Base-by-base conservation (phyloP, 768 basidiomycete genomes). In the Russula emetica region DNA sequence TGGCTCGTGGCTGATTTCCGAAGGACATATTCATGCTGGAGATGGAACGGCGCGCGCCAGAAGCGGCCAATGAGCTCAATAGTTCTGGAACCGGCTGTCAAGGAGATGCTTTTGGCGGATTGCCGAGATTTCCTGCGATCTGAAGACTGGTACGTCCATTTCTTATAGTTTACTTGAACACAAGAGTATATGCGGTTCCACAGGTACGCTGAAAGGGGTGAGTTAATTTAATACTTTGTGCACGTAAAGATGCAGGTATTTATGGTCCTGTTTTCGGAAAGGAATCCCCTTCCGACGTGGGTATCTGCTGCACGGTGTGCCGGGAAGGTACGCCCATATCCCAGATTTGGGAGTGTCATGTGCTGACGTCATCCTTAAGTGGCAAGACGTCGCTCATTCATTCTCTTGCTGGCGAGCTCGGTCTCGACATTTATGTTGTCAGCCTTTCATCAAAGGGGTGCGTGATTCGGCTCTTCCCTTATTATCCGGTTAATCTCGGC, bases 41-140 rank as follows among this genome's bases (percentile, higher is more conserved):
- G 90, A 61, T 92, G 90, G 87, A 93, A 91, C 69, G 91, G 90
- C 49, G 88, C 91, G 6, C 82, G 90, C 55, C 88, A 92, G 70
- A 94, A 94, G 74, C 82, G 92, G 36, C 92, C 92, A 0, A 88
- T 94, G 87, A 90, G 87, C 70, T 93, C 91, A 20, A 93, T 94
- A 65, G 91, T 94, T 16, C 80, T 94, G 14, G 90, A 93, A 69
- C 90, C 90, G 5, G 90, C 89, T 49, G 90, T 93, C 10, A 92
- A 92, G 71, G 92, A 94, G 72, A 94, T 94, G 90, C 83, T 93
- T 62, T 77, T 93, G 26, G 83, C 85, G 11, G 92, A 94, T 74
- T 92, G 91, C 78, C 90, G 83, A 70, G 90, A 92, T 71, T 92
- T 92, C 76, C 74, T 92, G 70, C 80, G 81, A 55, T 92, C 91